A percentile compares a stretch with the other conserved stretches of the same genome.
These are phyloP conservation scores for Trametes versicolor DNA, from an alignment of 1,284 basidiomycete species.

Conservation along the genomic window DNA sequence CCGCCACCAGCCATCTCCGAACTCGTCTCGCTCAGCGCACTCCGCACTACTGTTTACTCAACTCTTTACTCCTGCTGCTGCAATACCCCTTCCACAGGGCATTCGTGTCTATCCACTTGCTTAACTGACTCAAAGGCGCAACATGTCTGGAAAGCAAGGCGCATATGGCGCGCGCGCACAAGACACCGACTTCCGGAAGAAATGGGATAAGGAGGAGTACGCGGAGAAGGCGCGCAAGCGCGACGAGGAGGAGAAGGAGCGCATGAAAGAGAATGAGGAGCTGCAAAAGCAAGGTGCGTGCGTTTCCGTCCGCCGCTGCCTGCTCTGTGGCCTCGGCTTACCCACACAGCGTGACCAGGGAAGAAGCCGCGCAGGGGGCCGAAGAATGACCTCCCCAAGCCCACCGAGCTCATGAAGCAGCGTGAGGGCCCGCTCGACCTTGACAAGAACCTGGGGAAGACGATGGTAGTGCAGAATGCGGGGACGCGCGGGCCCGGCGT, in stretches of 20 bases:
- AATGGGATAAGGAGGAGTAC: constrained; percentile 90
- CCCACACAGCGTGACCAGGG: constrained; percentile 57
- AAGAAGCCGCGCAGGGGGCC: constrained; percentile 78
- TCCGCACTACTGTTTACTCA: neutral
- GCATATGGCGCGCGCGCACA: constrained; percentile 69
- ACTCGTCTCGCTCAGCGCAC: no score
- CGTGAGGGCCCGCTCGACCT: constrained; percentile 85
- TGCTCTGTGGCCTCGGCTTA: constrained; percentile 9
- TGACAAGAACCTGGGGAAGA: constrained; percentile 92
- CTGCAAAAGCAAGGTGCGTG: constrained; percentile 80
- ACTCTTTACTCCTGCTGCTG: neutral
- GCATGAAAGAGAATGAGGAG: constrained; percentile 88
- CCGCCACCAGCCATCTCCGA: neutral
- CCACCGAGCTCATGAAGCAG: constrained; percentile 89
- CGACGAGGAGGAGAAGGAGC: constrained; percentile 79
- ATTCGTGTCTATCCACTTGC: no score
- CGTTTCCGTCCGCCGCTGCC: neutral
- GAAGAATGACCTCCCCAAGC: constrained; percentile 81
- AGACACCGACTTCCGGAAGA: constrained; percentile 83
- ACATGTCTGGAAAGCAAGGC: constrained; percentile 69
- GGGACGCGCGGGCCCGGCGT: constrained; percentile 85
- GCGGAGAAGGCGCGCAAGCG: constrained; percentile 79
- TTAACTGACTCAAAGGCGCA: neutral
- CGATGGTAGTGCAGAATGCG: constrained; percentile 88
- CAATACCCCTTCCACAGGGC: no score